Evolutionary conservation across 2,329 filamentous ascomycete species (phyloP).

Genomic region (Arthrobotrys sphaeroides): DNA sequence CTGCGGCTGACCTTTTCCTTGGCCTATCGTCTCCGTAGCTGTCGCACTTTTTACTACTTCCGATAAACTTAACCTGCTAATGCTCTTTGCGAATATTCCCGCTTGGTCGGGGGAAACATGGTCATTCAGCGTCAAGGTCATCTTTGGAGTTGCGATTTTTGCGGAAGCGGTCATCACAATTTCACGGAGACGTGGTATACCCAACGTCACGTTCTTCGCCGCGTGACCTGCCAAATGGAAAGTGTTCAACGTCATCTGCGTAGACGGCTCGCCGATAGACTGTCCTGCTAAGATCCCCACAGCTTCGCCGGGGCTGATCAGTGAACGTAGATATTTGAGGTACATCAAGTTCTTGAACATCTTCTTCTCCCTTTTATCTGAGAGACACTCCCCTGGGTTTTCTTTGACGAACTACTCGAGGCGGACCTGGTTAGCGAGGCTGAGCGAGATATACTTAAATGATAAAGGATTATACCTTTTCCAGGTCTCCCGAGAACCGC

Average conservation of each 20-base stretch:
- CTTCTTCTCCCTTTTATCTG: slow-evolving; percentile 66
- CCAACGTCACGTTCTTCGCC: slow-evolving; percentile 96
- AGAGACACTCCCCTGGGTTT: slow-evolving; percentile 70
- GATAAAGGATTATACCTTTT: slow-evolving; percentile 64
- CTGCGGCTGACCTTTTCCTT: slow-evolving; percentile 72
- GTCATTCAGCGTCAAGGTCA: slow-evolving; percentile 81
- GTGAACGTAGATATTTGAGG: slow-evolving; percentile 89
- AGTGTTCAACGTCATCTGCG: slow-evolving; percentile 99
- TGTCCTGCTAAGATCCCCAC: slow-evolving; percentile 97
- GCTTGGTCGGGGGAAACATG: slow-evolving; percentile 75
- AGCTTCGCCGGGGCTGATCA: slow-evolving; percentile 94
- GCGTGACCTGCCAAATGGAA: slow-evolving; percentile 99
- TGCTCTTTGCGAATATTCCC: slow-evolving; percentile 87
- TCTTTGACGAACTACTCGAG: slow-evolving; percentile 74
- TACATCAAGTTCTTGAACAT: slow-evolving; percentile 85
- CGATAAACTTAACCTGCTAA: slow-evolving; percentile 83
- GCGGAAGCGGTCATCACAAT: slow-evolving; percentile 97
- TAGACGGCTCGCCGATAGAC: slow-evolving; percentile 95
- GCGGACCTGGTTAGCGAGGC: slow-evolving; percentile 51
- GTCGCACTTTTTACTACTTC: slow-evolving; percentile 83
- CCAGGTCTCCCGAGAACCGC: slow-evolving; percentile 76
- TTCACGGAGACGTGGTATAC: slow-evolving; percentile 96
- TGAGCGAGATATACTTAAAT: neutral
- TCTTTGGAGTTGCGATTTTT: slow-evolving; percentile 86
- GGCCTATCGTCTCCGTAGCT: slow-evolving; percentile 81